Evolutionary conservation across 179 eudicot species (phyloP).

Genomic region (Amaranthus tricolor): DNA sequence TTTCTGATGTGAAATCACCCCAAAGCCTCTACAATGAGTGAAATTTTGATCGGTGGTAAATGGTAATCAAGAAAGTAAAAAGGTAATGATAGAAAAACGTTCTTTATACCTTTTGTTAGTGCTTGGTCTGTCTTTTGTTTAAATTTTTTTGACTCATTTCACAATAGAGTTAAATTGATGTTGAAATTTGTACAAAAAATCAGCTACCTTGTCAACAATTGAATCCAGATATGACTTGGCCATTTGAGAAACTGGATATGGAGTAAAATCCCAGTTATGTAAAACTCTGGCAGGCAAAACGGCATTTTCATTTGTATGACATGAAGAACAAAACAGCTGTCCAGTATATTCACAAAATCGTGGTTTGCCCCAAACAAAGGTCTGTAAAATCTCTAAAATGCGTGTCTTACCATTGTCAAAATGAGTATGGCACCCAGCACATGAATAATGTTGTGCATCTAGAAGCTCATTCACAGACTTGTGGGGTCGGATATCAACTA

Average conservation of each 20-base stretch:
- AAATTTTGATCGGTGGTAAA: too few relatives aligned
- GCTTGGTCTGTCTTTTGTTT: too few relatives aligned
- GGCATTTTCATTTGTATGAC: slow-evolving; percentile 80
- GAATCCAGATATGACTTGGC: slow-evolving; percentile 91
- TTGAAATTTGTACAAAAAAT: neutral
- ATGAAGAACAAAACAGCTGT: slow-evolving; percentile 83
- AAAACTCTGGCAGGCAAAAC: slow-evolving; percentile 93
- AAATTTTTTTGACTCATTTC: too few relatives aligned
- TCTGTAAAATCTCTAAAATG: slow-evolving; percentile 61
- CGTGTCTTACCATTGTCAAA: slow-evolving; percentile 80
- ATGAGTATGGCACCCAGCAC: slow-evolving; percentile 86
- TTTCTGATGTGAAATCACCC: too few relatives aligned
- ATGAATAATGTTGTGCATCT: slow-evolving; percentile 73
- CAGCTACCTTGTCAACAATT: slow-evolving; percentile 70
- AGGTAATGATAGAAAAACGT: too few relatives aligned
- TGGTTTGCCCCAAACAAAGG: slow-evolving; percentile 91
- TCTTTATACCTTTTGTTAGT: too few relatives aligned
- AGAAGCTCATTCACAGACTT: slow-evolving; percentile 69
- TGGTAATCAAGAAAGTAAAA: too few relatives aligned
- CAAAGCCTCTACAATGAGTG: too few relatives aligned
- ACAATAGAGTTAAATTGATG: neutral
- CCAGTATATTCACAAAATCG: slow-evolving; percentile 93
- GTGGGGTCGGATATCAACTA: slow-evolving; percentile 58
- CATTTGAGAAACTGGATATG: slow-evolving; percentile 81
- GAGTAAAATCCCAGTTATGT: slow-evolving; percentile 91